A percentile compares a stretch with the other conserved stretches of the same genome.
Evolutionary conservation across 139 green algal genomes (phyloP).

Genomic region (Edaphochlamys debaryana): DNA sequence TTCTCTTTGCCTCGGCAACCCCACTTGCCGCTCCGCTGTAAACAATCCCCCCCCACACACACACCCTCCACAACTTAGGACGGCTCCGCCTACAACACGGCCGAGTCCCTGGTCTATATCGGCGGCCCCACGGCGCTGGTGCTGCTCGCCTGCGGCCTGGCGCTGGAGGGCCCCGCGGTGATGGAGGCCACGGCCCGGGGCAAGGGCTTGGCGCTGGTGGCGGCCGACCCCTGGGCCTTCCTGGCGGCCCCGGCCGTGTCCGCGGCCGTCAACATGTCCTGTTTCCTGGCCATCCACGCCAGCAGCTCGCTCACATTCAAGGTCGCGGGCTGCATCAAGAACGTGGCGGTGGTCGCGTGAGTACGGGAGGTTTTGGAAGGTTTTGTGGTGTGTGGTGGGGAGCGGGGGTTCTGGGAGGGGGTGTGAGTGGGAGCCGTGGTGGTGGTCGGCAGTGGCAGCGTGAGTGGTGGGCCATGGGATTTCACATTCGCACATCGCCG

Average conservation of each 20-base stretch:
- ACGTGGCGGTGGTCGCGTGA: conserved; percentile 69
- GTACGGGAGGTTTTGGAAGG: conserved; percentile 43
- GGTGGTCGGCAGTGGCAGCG: no score
- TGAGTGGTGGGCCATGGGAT: no score
- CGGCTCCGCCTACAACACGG: conserved; percentile 47
- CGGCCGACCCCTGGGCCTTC: conserved; percentile 35
- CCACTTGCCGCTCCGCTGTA: no score
- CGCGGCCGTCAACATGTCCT: conserved; percentile 70
- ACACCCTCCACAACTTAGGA: no score
- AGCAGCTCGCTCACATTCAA: conserved; percentile 84
- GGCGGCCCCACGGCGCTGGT: conserved; percentile 54
- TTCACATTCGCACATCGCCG: no score
- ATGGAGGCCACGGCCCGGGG: background rate
- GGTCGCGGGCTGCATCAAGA: conserved; percentile 74
- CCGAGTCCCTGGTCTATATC: conserved; percentile 72
- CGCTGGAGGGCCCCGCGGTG: conserved; percentile 50
- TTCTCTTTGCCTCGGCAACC: no score
- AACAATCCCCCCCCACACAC: no score
- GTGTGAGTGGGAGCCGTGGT: background rate
- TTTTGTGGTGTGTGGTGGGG: background rate
- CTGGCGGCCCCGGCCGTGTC: conserved; percentile 34
- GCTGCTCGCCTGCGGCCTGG: conserved; percentile 47
- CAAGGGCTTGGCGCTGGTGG: conserved; percentile 35
- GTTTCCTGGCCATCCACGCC: conserved; percentile 69
- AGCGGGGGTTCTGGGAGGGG: background rate